These are phyloP conservation scores for Macadamia tetraphylla DNA, from an alignment of 164 flowering plant genomes.

Conservation along the genomic window DNA sequence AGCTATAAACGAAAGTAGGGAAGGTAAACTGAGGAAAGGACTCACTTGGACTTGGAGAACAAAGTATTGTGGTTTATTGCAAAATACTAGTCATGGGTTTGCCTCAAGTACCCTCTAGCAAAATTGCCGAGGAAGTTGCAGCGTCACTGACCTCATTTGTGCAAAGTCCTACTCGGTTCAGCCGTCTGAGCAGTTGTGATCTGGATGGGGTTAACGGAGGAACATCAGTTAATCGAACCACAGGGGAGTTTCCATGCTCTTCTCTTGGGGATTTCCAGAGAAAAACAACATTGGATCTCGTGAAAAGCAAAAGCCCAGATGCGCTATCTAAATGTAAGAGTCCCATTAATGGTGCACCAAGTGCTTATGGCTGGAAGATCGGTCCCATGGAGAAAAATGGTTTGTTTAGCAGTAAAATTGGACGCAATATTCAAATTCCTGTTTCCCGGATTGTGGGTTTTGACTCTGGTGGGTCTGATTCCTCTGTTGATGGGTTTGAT, in stretches of 20 bases:
- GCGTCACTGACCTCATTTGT: conserved; percentile 33
- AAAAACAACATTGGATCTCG: conserved; percentile 31
- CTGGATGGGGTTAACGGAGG: conserved; percentile 36
- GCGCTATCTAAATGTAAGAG: conserved; percentile 16
- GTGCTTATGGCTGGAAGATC: conserved; percentile 26
- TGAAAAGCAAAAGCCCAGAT: conserved; percentile 18
- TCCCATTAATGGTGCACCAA: conserved; percentile 23
- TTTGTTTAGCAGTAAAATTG: conserved; percentile 26
- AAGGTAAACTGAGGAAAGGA: not conserved
- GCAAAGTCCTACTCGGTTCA: conserved; percentile 29
- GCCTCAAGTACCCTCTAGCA: conserved; percentile 53
- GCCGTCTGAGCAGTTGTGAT: conserved; percentile 36
- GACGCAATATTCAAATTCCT: conserved; percentile 39
- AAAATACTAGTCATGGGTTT: conserved; percentile 48
- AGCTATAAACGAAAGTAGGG: not conserved
- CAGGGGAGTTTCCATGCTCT: conserved; percentile 22
- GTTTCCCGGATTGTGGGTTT: conserved; percentile 72
- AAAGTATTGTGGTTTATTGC: not conserved
- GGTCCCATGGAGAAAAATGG: conserved; percentile 25
- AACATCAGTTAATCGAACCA: conserved; percentile 7
- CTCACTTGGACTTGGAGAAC: conserved; percentile 4
- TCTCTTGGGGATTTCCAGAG: conserved; percentile 34
- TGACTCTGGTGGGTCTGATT: conserved; percentile 29
- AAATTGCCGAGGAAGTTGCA: conserved; percentile 34
- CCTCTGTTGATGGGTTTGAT: conserved; percentile 19